Conservation (phyloP, 768 basidiomycete species). For the Flagelloscypha sp. region DNA sequence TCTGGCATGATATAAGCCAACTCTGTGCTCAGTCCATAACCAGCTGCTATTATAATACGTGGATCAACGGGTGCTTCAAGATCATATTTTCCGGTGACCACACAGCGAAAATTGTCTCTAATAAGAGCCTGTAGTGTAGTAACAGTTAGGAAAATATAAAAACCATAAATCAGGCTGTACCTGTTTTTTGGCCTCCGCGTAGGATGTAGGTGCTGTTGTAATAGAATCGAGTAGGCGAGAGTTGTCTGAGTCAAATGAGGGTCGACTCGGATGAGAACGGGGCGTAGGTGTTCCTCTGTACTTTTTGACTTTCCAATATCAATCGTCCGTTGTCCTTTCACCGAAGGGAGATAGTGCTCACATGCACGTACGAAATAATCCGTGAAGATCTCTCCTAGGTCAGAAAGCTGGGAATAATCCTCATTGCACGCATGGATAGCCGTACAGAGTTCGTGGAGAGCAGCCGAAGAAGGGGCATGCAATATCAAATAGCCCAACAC, state of each 20-base stretch:
- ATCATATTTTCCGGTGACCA: constrained; percentile 7
- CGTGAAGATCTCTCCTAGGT: too few relatives aligned
- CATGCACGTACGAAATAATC: too few relatives aligned
- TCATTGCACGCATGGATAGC: constrained; percentile 3
- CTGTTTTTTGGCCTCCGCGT: constrained; percentile 7
- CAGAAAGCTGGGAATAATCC: too few relatives aligned
- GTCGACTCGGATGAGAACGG: constrained; percentile 9
- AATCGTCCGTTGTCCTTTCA: too few relatives aligned
- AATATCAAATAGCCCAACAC: constrained; percentile 9
- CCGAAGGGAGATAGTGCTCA: too few relatives aligned
- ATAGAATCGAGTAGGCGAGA: constrained; percentile 4
- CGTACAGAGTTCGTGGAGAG: constrained; percentile 1
- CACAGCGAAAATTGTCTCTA: constrained; percentile 13
- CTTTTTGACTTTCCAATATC: too few relatives aligned
- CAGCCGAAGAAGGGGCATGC: constrained; percentile 4
- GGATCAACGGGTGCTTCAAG: background rate
- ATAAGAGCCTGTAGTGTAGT: constrained; percentile 10
- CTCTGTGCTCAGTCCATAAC: background rate
- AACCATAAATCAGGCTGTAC: constrained; percentile 4
- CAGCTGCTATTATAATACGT: background rate
- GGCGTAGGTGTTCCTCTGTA: constrained; percentile 17
- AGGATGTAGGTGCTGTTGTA: constrained; percentile 5
- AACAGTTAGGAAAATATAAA: background rate
- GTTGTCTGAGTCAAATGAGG: constrained; percentile 11
- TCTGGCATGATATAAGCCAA: constrained; percentile 5